phyloP scores from a whole-genome alignment of 495 filamentous ascomycete genomes.

The Aspergillus bridgeri region DNA sequence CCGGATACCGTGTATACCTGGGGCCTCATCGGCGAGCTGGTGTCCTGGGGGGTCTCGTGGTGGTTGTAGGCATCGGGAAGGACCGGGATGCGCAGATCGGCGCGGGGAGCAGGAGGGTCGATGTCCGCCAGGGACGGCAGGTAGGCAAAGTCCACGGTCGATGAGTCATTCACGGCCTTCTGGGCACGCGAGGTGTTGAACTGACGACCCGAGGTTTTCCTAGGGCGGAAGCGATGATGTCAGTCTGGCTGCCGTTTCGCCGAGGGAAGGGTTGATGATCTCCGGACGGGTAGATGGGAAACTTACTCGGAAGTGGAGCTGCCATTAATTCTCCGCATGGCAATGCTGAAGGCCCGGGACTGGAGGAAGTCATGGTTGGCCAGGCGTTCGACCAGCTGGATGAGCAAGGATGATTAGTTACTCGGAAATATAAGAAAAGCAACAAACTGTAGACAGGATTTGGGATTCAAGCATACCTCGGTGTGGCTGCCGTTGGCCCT shows the following conservation, averaged over 20 bases:
- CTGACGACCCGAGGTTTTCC: slow-evolving; percentile 39
- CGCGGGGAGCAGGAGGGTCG: slow-evolving; percentile 27
- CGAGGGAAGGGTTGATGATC: slow-evolving; percentile 6
- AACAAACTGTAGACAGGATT: neutral
- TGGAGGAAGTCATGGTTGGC: slow-evolving; percentile 51
- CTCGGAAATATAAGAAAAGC: too few relatives aligned
- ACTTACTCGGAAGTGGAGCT: slow-evolving; percentile 41
- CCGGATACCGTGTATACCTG: slow-evolving; percentile 55
- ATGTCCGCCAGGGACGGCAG: slow-evolving; percentile 51
- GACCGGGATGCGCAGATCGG: slow-evolving; percentile 49
- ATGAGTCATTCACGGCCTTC: slow-evolving; percentile 54
- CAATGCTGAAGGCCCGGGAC: slow-evolving; percentile 53
- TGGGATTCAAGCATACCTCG: slow-evolving; percentile 28
- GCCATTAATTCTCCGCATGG: slow-evolving; percentile 45
- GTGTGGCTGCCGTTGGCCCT: slow-evolving; percentile 31
- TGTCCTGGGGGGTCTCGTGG: slow-evolving; percentile 18
- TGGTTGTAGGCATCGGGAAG: slow-evolving; percentile 45
- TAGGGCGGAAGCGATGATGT: slow-evolving; percentile 17
- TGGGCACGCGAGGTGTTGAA: slow-evolving; percentile 58
- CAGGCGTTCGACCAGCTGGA: slow-evolving; percentile 49
- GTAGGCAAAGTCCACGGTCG: slow-evolving; percentile 63
- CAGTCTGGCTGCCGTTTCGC: slow-evolving; percentile 11
- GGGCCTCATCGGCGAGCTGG: slow-evolving; percentile 47
- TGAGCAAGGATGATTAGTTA: slow-evolving; percentile 7
- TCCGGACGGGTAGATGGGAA: neutral